Conservation (phyloP, 176 grass and related monocot genomes). For the Carex cristatella region DNA sequence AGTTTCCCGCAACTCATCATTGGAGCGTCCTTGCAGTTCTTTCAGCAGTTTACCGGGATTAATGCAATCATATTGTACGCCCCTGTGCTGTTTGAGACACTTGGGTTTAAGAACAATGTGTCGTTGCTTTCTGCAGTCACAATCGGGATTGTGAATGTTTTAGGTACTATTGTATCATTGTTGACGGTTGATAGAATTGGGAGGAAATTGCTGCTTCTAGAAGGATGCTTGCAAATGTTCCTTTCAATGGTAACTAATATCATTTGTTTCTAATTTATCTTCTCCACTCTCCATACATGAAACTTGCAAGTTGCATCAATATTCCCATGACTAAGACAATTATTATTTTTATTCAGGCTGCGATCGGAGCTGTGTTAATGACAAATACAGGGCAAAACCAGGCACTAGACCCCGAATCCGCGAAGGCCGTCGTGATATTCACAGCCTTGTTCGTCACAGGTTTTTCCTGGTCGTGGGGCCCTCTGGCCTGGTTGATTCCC, state of each 20-base stretch:
- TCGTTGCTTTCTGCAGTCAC: slow-evolving; percentile 35
- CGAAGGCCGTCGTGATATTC: slow-evolving; percentile 5
- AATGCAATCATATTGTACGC: slow-evolving; percentile 41
- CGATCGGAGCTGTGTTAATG: not conserved
- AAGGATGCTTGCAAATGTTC: slow-evolving; percentile 19
- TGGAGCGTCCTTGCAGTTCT: slow-evolving; percentile 32
- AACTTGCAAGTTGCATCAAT: not conserved
- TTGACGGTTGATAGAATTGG: slow-evolving; percentile 29
- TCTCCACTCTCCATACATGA: not conserved
- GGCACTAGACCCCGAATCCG: not conserved
- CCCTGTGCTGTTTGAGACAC: slow-evolving; percentile 42
- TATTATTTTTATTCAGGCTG: not conserved
- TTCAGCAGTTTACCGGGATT: slow-evolving; percentile 58
- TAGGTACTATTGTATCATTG: slow-evolving; percentile 18
- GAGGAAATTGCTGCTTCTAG: slow-evolving; percentile 13
- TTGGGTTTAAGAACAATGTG: slow-evolving; percentile 54
- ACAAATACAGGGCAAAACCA: not conserved
- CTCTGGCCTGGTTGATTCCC: slow-evolving; percentile 6
- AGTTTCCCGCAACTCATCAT: slow-evolving; percentile 36
- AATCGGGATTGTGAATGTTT: slow-evolving; percentile 18
- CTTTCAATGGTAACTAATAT: slow-evolving; percentile 3
- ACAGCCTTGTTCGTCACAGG: not conserved
- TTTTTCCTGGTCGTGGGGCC: slow-evolving; percentile 23
- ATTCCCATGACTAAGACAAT: not conserved
- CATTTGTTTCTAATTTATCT: not conserved